Conservation (phyloP, 441 rosid species). For the Croton laevigatus region DNA sequence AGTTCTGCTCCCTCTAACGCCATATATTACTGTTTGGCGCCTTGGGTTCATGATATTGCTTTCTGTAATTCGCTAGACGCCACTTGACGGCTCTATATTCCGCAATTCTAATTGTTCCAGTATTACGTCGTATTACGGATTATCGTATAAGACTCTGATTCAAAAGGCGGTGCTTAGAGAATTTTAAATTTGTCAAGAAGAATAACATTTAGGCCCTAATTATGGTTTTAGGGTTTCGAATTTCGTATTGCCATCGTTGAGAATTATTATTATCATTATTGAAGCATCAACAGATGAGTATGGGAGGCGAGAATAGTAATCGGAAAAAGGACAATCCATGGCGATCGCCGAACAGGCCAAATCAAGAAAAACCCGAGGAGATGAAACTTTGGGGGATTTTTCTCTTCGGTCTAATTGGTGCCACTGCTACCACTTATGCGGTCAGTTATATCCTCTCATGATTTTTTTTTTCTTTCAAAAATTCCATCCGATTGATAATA, state of each 20-base stretch:
- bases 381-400: constrained; percentile 67
- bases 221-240: constrained; percentile 21
- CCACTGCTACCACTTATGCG: constrained; percentile 77
- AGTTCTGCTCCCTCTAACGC: too few species aligned
- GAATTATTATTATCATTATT: too few species aligned
- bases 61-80: too few species aligned
- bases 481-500: neutral
- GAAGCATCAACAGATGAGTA: neutral
- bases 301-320: constrained; percentile 15
- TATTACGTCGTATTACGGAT: too few species aligned
- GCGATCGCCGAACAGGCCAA: constrained; percentile 3
- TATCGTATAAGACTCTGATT: too few species aligned
- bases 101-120: too few species aligned
- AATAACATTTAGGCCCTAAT: neutral
- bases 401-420: constrained; percentile 69
- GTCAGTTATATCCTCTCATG: constrained; percentile 33
- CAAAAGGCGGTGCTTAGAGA: neutral
- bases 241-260: constrained; percentile 3
- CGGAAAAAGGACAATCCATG: constrained; percentile 11
- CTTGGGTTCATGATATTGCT: too few species aligned
- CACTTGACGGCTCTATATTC: too few species aligned
- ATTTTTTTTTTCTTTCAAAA: neutral
- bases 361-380: constrained; percentile 30
- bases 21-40: too few species aligned
- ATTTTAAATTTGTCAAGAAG: neutral